A percentile compares a stretch with the other conserved stretches of the same genome.
phyloP scores from a whole-genome alignment of 441 rosid genomes.

The Capsella rubella region DNA sequence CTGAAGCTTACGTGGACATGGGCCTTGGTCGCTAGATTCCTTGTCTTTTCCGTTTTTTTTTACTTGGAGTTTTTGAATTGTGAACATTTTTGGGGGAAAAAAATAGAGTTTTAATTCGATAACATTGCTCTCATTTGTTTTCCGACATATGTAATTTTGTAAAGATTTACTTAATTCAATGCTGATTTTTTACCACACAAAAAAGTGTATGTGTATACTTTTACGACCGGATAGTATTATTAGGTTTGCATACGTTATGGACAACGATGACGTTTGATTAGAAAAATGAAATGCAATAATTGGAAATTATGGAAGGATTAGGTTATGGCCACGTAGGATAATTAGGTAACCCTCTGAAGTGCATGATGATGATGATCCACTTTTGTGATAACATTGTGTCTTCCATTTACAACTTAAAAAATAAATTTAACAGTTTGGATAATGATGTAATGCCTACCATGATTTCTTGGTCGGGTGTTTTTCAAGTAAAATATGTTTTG shows the following conservation, averaged over 20 bases:
- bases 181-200: neutral
- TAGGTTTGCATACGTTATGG: constrained; percentile 8
- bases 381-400: constrained; percentile 26
- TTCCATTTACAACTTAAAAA: constrained; percentile 17
- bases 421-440: constrained; percentile 16
- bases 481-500: neutral
- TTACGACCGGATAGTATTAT: neutral
- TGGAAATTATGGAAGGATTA: constrained; percentile 29
- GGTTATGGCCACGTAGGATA: constrained; percentile 36
- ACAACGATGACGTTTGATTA: constrained; percentile 17
- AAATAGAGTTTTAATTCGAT: neutral
- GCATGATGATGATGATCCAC: constrained; percentile 40
- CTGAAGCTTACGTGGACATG: constrained; percentile 28
- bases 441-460: constrained; percentile 20
- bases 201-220: neutral
- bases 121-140: neutral
- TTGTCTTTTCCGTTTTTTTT: neutral
- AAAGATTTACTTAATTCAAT: neutral
- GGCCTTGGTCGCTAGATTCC: neutral
- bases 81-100: neutral
- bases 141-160: neutral
- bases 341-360: constrained; percentile 33
- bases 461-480: neutral
- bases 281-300: constrained; percentile 26
- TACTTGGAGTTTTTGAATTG: neutral